Percentiles rank a stretch among this genome's conserved stretches.
Conservation (phyloP, 192 early-diverging fungal genomes). For the Helicostylum pulchrum region DNA sequence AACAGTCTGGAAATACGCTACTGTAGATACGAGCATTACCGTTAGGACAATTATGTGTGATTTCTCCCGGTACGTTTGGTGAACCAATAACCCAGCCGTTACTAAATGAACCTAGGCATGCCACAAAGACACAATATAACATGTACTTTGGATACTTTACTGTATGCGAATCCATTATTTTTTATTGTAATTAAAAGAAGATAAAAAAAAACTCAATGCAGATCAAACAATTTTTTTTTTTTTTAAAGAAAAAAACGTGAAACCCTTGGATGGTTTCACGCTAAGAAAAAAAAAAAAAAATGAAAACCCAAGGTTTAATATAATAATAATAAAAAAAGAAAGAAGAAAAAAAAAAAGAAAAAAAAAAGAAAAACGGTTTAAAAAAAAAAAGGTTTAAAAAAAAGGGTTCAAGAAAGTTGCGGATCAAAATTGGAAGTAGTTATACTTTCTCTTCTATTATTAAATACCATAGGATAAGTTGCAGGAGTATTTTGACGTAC, state of each 20-base stretch:
- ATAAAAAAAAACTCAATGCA: background rate
- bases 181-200: background rate
- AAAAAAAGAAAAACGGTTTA: background rate
- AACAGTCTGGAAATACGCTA: slow-evolving; percentile 22
- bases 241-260: background rate
- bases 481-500: slow-evolving; percentile 10
- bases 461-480: background rate
- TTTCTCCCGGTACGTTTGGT: slow-evolving; percentile 37
- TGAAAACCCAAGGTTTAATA: background rate
- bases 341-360: background rate
- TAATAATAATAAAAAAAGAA: background rate
- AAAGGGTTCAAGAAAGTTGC: background rate
- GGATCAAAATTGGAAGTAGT: slow-evolving; percentile 14
- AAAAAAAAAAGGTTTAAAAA: background rate
- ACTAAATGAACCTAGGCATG: slow-evolving; percentile 38
- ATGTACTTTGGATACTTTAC: slow-evolving; percentile 36
- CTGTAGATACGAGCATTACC: slow-evolving; percentile 8
- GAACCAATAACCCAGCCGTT: slow-evolving; percentile 44
- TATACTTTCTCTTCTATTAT: slow-evolving; percentile 18
- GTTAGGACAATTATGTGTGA: slow-evolving; percentile 28
- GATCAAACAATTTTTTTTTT: too few species aligned
- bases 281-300: too few species aligned
- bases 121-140: slow-evolving; percentile 38
- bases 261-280: too few species aligned
- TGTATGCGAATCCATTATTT: slow-evolving; percentile 39